Percentiles rank a stretch among this genome's conserved stretches.
Evolutionary conservation across 495 filamentous ascomycete species (phyloP).

Genomic region (Pyronema domesticum): DNA sequence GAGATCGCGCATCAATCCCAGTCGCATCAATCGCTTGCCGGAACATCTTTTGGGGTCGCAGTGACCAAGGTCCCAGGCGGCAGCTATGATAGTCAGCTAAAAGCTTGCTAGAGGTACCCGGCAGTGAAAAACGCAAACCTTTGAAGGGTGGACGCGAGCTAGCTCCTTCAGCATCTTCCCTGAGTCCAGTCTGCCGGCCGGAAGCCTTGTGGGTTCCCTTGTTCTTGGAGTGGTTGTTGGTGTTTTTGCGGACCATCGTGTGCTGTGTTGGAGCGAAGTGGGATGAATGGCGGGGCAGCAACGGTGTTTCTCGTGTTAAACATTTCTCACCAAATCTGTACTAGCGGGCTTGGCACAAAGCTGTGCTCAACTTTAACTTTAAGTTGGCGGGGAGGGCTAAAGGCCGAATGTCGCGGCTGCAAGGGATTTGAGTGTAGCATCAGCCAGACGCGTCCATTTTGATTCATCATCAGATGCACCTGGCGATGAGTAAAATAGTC

Average conservation of each 20-base stretch:
- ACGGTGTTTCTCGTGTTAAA: too few relatives aligned
- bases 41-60: slow-evolving; percentile 96
- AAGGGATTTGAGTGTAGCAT: too few relatives aligned
- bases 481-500: too few relatives aligned
- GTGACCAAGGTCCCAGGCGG: slow-evolving; percentile 93
- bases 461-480: too few relatives aligned
- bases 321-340: not conserved
- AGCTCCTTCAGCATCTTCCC: slow-evolving; percentile 5
- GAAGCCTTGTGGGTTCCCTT: slow-evolving; percentile 7
- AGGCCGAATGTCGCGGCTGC: too few relatives aligned
- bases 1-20: slow-evolving; percentile 85
- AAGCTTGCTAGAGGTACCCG: not conserved
- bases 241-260: slow-evolving; percentile 23
- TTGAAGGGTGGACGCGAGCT: slow-evolving; percentile 17
- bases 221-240: slow-evolving; percentile 17
- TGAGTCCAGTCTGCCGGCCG: not conserved
- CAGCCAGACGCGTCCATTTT: too few relatives aligned
- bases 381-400: too few relatives aligned
- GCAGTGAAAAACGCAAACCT: slow-evolving; percentile 7
- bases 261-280: not conserved
- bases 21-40: slow-evolving; percentile 77
- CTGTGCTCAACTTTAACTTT: not conserved
- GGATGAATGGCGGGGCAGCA: not conserved
- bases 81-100: slow-evolving; percentile 45
- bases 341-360: not conserved